Evolutionary conservation across 2,329 filamentous ascomycete genomes (phyloP), one percentile per base, ranked within the genome.

Genomic region (Helicocarpus griseus): DNA sequence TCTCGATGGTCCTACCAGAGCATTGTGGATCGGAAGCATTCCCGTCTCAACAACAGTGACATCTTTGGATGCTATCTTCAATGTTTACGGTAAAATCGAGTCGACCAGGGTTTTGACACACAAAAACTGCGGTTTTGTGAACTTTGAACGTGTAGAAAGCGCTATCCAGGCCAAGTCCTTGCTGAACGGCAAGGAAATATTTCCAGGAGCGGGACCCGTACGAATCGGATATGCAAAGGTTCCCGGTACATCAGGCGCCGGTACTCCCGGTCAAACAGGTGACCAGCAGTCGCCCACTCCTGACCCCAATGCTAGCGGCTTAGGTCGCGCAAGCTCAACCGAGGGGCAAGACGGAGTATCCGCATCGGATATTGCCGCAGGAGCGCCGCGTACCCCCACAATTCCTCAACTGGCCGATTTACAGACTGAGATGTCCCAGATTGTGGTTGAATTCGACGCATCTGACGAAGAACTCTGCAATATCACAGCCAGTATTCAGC

Each of bases 71-170:
- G 89, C 94, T 58, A 95, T 97, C 73, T 98, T 98, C 73, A 87
- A 88, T 67, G 80, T 84, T n/a, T 95, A 93, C 59, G 93, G 93
- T 8, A 80, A 86, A 2, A 95, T 98, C 56, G 79, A 93, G 58
- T 96, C 91, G 3, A 91, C 89, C 26, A 81, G 93, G 57, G 93
- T 98, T 4, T 77, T 98, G 55, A 97, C 93, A 0, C 89, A 98
- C 75, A 98, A 98, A 77, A 97, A 95, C 70, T 98, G 93, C 66
- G 93, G 91, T 2, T 98, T 98, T 61, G 91, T 98, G 65, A 98
- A 98, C 69, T 98, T 95, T 63, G 89, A 97, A 69, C 85, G 82
- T 53, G 73, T 93, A 28, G 90, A 97, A 58, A 95, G 89, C 65
- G 93, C 93, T 51, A 84, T 96, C 36, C 83, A 88, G 54, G 93